Conservation (phyloP, 2,329 filamentous ascomycete species). For the Calonectria henricotiae region DNA sequence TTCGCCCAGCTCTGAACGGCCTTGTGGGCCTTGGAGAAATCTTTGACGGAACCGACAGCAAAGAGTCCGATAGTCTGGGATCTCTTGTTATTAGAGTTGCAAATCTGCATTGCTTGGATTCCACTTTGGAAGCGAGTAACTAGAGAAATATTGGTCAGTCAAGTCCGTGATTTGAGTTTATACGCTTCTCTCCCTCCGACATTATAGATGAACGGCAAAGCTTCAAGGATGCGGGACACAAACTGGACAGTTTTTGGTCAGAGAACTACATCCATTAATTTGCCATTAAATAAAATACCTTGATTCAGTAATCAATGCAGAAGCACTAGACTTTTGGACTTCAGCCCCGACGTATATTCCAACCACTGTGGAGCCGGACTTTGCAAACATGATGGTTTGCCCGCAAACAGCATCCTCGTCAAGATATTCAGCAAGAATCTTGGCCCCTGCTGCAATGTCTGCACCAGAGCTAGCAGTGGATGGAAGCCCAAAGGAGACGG, state of each 20-base stretch:
- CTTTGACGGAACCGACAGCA: slow-evolving; percentile 40
- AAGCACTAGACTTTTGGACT: slow-evolving; percentile 47
- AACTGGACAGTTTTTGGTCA: slow-evolving; percentile 30
- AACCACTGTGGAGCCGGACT: slow-evolving; percentile 46
- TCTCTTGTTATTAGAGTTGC: slow-evolving; percentile 43
- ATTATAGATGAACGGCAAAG: not conserved
- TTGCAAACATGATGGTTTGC: slow-evolving; percentile 49
- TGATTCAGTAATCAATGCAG: slow-evolving; percentile 38
- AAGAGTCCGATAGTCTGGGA: slow-evolving; percentile 46
- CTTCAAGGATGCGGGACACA: slow-evolving; percentile 8
- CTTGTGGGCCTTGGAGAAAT: slow-evolving; percentile 39
- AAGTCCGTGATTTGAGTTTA: no score
- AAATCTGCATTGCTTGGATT: slow-evolving; percentile 44
- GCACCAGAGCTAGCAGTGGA: slow-evolving; percentile 38
- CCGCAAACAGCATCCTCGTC: slow-evolving; percentile 44
- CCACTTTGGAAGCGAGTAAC: slow-evolving; percentile 41
- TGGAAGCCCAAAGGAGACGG: slow-evolving; percentile 30
- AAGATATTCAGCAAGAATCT: slow-evolving; percentile 46
- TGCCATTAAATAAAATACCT: slow-evolving; percentile 26
- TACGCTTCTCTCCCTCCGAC: not conserved
- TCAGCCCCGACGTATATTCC: slow-evolving; percentile 49
- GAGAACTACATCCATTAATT: not conserved
- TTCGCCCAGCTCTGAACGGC: slow-evolving; percentile 47
- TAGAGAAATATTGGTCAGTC: slow-evolving; percentile 8
- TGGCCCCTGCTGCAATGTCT: slow-evolving; percentile 37